A percentile compares a stretch with the other conserved stretches of the same genome.
phyloP scores from a whole-genome alignment of 306 rosid genomes.

The Citrullus colocynthis region DNA sequence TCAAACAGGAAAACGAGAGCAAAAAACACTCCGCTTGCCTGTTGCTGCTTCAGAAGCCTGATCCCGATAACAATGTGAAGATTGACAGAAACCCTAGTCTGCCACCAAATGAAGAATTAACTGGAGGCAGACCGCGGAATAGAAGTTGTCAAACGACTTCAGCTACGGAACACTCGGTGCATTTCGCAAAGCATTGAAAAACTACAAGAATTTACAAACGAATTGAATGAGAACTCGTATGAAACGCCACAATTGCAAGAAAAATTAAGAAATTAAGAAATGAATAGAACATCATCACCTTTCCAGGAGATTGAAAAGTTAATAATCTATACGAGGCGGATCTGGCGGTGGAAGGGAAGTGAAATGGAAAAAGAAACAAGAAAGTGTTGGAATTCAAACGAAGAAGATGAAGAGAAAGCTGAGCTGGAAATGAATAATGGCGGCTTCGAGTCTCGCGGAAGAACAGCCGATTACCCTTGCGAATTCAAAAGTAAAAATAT shows the following conservation, averaged over 20 bases:
- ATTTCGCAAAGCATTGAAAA: not conserved
- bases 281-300: not conserved
- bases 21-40: not conserved
- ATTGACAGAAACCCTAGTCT: conserved; percentile 6
- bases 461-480: not conserved
- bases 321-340: not conserved
- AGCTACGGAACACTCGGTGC: not conserved
- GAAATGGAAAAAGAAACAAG: not conserved
- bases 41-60: not conserved
- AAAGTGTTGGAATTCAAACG: conserved; percentile 1
- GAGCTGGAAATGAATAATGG: conserved; percentile 3
- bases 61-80: not conserved
- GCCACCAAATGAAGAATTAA: conserved; percentile 3
- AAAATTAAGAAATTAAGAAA: not conserved
- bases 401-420: not conserved
- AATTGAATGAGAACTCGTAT: not conserved
- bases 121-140: not conserved
- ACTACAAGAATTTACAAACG: not conserved
- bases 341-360: not conserved
- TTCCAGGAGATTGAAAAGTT: not conserved
- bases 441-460: conserved; percentile 6
- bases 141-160: not conserved
- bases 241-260: not conserved
- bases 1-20: not conserved
- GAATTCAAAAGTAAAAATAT: not conserved